A percentile compares a stretch with the other conserved stretches of the same genome.
phyloP scores from a whole-genome alignment of 2,329 filamentous ascomycete genomes.

The Xylaria sp. region DNA sequence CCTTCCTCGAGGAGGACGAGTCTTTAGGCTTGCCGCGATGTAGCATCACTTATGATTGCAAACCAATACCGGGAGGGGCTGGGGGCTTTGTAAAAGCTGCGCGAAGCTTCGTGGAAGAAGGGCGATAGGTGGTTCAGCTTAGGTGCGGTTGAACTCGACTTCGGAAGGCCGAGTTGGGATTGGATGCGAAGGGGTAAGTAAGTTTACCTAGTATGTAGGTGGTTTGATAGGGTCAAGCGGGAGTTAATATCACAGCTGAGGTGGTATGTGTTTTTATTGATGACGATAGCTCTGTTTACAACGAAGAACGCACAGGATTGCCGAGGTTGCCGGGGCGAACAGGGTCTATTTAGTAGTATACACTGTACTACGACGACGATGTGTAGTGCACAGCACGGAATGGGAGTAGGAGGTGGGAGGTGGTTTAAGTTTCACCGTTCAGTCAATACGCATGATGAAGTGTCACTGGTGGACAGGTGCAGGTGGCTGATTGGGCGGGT shows the following conservation, averaged over 20 bases:
- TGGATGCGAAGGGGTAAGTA: background rate
- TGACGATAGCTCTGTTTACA: conserved; percentile 32
- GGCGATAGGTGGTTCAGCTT: background rate
- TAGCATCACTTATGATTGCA: conserved; percentile 37
- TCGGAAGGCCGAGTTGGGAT: background rate
- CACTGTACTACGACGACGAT: background rate
- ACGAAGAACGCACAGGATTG: conserved; percentile 1
- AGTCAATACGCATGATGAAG: conserved; percentile 44
- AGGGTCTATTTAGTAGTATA: background rate
- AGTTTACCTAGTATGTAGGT: background rate
- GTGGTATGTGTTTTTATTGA: conserved; percentile 15
- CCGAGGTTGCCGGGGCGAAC: conserved; percentile 30
- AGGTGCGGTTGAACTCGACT: conserved; percentile 11
- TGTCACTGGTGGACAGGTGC: conserved; percentile 37
- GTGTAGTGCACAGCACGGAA: conserved; percentile 2
- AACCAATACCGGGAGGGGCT: background rate
- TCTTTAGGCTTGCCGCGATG: conserved; percentile 50
- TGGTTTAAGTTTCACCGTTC: conserved; percentile 29
- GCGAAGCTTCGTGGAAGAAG: conserved; percentile 1
- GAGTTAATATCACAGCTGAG: background rate
- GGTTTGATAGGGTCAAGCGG: background rate
- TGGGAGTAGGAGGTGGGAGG: conserved; percentile 4
- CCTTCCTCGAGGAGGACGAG: conserved; percentile 58
- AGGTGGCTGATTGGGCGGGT: conserved; percentile 37
- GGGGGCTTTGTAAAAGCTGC: background rate